Percentiles rank a stretch among this genome's conserved stretches.
phyloP scores from a whole-genome alignment of 2,329 filamentous ascomycete species.

The Monilinia vaccinii-corymbosi region DNA sequence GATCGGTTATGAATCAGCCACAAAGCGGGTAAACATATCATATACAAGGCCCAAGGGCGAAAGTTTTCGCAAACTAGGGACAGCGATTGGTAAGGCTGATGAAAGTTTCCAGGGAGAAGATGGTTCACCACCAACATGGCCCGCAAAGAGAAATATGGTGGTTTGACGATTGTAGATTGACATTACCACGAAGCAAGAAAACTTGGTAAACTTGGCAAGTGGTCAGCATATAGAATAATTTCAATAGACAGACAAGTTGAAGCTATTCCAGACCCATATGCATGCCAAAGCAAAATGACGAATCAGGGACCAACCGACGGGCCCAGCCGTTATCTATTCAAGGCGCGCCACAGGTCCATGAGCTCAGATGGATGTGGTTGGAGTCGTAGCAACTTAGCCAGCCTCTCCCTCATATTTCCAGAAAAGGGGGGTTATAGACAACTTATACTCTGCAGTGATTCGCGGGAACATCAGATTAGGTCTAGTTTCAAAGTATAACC shows the following conservation, averaged over 20 bases:
- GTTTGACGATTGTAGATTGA: neutral
- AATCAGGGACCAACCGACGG: neutral
- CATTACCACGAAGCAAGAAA: neutral
- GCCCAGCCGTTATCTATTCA: neutral
- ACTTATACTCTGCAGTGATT: too few relatives aligned
- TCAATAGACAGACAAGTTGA: neutral
- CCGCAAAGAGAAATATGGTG: neutral
- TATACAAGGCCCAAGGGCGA: neutral
- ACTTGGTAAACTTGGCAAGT: neutral
- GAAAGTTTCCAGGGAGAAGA: neutral
- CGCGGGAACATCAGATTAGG: too few relatives aligned
- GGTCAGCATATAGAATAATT: neutral
- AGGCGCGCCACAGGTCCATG: too few relatives aligned
- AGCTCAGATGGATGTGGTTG: too few relatives aligned
- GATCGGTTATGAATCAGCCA: constrained; percentile 1
- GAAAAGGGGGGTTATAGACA: too few relatives aligned
- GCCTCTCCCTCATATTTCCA: too few relatives aligned
- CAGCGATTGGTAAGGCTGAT: constrained; percentile 14
- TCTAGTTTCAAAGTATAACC: too few relatives aligned
- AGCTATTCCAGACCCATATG: neutral
- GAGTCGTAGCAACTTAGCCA: too few relatives aligned
- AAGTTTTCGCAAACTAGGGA: neutral
- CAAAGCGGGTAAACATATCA: neutral
- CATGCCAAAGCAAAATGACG: neutral
- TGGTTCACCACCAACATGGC: too few relatives aligned